phyloP scores from a whole-genome alignment of 768 basidiomycete genomes.

The Mycena epipterygia region DNA sequence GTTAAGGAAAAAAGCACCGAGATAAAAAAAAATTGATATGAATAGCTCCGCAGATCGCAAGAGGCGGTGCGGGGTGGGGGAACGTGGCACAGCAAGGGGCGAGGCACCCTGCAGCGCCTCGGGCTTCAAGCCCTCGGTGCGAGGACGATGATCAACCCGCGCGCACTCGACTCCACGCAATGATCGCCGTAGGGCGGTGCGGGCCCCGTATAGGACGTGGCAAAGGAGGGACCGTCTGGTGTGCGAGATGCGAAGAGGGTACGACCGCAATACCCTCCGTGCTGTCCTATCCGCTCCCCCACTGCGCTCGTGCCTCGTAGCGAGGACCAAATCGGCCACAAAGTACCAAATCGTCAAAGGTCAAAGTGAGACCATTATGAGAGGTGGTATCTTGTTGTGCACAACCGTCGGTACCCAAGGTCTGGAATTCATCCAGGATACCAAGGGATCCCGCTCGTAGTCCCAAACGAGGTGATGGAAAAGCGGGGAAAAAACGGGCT shows the following conservation, averaged over 20 bases:
- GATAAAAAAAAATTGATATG: constrained; percentile 26
- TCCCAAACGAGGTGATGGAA: constrained; percentile 3
- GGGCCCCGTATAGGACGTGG: background rate
- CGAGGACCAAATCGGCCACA: background rate
- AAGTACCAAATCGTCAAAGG: background rate
- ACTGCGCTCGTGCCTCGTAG: background rate
- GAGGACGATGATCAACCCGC: no score
- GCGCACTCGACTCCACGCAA: background rate
- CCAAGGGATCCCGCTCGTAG: background rate
- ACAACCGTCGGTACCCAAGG: background rate
- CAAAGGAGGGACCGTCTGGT: background rate
- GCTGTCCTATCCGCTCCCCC: background rate
- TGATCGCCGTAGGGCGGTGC: background rate
- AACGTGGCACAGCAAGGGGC: background rate
- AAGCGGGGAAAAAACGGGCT: constrained; percentile 18
- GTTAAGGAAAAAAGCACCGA: background rate
- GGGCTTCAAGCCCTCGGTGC: background rate
- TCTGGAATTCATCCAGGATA: background rate
- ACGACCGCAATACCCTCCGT: no score
- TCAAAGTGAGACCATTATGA: constrained; percentile 4
- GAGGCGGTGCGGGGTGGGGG: constrained; percentile 9
- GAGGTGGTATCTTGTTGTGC: background rate
- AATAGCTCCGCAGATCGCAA: constrained; percentile 31
- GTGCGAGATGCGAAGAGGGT: background rate
- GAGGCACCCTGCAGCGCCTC: background rate